phyloP scores from a whole-genome alignment of 116 monocot genomes.

The Dioscorea cayenensis region DNA sequence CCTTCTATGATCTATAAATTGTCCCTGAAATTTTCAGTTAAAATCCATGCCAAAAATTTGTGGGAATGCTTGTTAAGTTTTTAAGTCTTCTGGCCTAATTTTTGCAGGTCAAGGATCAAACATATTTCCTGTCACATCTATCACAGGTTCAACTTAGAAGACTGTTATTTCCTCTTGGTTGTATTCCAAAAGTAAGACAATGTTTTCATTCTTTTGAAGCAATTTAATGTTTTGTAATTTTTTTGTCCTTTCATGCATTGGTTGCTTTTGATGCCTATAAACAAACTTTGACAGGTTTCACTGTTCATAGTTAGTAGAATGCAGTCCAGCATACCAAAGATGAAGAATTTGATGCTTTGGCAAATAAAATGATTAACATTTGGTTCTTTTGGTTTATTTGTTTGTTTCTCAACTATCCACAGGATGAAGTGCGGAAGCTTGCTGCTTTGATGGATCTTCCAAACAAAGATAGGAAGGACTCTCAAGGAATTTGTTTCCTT shows the following conservation, averaged over 20 bases:
- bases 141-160: constrained; percentile 76
- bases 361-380: no score
- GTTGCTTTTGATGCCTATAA: no score
- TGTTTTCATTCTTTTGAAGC: background rate
- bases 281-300: no score
- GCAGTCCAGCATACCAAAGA: background rate
- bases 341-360: background rate
- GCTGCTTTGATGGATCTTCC: constrained; percentile 74
- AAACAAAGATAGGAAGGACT: constrained; percentile 89
- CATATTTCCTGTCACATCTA: constrained; percentile 95
- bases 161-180: constrained; percentile 92
- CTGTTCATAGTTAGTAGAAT: background rate
- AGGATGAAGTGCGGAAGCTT: constrained; percentile 88
- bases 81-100: background rate
- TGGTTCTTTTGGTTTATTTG: background rate
- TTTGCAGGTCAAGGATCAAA: constrained; percentile 99
- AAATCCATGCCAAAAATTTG: no score
- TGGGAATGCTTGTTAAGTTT: background rate
- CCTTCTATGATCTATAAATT: no score
- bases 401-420: background rate
- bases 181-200: constrained; percentile 65
- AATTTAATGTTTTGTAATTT: background rate
- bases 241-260: background rate
- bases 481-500: constrained; percentile 99
- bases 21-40: no score